Percentiles rank a stretch among this genome's conserved stretches.
Conservation (phyloP, 495 filamentous ascomycete species). For the Penicillium goetzii region DNA sequence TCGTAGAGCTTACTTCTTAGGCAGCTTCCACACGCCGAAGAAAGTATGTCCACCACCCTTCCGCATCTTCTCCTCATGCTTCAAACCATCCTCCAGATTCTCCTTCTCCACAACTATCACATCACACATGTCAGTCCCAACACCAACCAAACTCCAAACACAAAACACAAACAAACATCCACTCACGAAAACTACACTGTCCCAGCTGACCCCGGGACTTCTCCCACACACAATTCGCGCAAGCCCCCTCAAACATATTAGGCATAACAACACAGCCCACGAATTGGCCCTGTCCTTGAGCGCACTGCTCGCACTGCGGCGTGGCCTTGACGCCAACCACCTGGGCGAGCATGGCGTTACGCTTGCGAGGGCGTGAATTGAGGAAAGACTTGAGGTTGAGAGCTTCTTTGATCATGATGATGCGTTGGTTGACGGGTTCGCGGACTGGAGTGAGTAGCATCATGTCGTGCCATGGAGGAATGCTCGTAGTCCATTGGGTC, state of each 20-base stretch:
- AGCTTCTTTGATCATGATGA: conserved; percentile 2
- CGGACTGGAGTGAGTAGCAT: conserved; percentile 2
- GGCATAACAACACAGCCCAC: conserved; percentile 5
- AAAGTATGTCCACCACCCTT: not conserved
- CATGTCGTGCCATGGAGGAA: not conserved
- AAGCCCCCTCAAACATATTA: not conserved
- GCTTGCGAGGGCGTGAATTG: not conserved
- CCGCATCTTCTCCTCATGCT: conserved; percentile 2
- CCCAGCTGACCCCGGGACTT: not conserved
- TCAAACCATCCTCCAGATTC: not conserved
- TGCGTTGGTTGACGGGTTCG: conserved; percentile 4
- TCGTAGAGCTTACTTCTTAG: not conserved
- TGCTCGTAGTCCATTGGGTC: not conserved
- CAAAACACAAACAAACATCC: not conserved
- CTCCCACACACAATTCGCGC: conserved; percentile 10
- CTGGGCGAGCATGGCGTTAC: conserved; percentile 5
- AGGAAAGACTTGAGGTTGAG: not conserved
- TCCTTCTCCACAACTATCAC: not conserved
- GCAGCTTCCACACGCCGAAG: not conserved
- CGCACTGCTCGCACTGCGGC: not conserved
- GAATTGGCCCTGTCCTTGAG: conserved; percentile 4
- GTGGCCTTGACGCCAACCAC: conserved; percentile 2
- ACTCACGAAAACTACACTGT: conserved; percentile 10
- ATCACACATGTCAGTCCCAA: not conserved
- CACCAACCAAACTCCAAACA: not conserved